Evolutionary conservation across 495 filamentous ascomycete species (phyloP), one percentile per base, ranked within the genome.

Genomic region (Collariella sp.): DNA sequence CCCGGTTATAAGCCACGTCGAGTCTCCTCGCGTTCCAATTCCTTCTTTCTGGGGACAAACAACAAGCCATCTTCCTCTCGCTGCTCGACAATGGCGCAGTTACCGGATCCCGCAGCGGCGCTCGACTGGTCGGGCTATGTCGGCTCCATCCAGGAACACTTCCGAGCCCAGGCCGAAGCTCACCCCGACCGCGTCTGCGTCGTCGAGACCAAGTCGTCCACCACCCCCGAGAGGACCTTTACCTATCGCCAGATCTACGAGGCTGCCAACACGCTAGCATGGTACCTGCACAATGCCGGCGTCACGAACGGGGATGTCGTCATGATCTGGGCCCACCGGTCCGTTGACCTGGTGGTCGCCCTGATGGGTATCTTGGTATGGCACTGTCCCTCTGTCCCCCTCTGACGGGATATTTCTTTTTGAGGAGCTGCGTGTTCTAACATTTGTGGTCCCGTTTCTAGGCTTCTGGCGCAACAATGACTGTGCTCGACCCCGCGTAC

Each of bases 161-260:
- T 73, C 54, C 55, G 53, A 31, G 70, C 68, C n/a, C 89, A 89
- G 59, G 88, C 87, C 1, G 70, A 79, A 54, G 81, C 72, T 40
- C 82, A 91, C 63, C 90, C 91, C 2, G 84, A 89, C 15, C 77
- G 83, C 59, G 73, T 82, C 22, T 96, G 90, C 60, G 88, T 97
- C 10, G 74, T 89, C 2, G 91, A 96, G 63, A 96, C 93, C 1
- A 79, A 79, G 39, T 82, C 82, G 5, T 76, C 71, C 20, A 77
- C 66, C 1, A 73, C 78, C 1, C 75, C 85, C 5, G 63, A 72
- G 55, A 76, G 91, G 46, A 67, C 75, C 26, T 97, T 95, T 64
- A 95, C 85, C 3, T 98, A 98, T 69, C 70, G 72, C 53, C 88
- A 96, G 62, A 95, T 98, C 56, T 81, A 90, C 64, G 84, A 95